A percentile compares a stretch with the other conserved stretches of the same genome.
Conservation (phyloP, 148 eudicot genomes). For the Vaccinium corymbosum region DNA sequence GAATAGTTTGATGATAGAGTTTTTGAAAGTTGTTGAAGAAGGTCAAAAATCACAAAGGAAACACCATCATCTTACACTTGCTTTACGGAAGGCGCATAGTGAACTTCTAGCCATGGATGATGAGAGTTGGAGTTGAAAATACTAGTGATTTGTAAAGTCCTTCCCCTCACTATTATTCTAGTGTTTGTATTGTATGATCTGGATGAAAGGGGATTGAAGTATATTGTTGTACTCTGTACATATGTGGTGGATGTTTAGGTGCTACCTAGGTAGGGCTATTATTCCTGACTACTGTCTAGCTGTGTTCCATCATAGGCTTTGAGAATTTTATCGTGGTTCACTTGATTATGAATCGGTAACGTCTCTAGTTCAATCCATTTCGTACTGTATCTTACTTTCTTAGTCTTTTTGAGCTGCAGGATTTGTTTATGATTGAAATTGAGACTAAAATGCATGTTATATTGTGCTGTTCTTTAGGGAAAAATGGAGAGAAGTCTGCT, state of each 20-base stretch:
- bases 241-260: background rate
- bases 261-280: background rate
- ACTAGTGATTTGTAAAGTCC: no score
- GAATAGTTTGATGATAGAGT: background rate
- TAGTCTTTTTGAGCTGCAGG: background rate
- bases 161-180: background rate
- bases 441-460: background rate
- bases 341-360: background rate
- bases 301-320: no score
- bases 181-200: background rate
- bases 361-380: background rate
- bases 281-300: no score
- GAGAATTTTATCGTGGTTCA: no score
- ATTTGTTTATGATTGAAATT: background rate
- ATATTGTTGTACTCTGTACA: background rate
- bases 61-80: background rate
- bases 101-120: conserved; percentile 6
- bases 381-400: background rate
- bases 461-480: background rate
- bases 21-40: background rate
- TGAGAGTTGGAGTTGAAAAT: background rate
- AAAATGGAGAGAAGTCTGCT: background rate
- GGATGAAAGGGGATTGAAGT: background rate
- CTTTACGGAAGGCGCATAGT: background rate
- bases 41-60: conserved; percentile 3